These are phyloP conservation scores for Amaranthus palmeri DNA, from an alignment of 148 eudicot genomes.

Conservation along the genomic window DNA sequence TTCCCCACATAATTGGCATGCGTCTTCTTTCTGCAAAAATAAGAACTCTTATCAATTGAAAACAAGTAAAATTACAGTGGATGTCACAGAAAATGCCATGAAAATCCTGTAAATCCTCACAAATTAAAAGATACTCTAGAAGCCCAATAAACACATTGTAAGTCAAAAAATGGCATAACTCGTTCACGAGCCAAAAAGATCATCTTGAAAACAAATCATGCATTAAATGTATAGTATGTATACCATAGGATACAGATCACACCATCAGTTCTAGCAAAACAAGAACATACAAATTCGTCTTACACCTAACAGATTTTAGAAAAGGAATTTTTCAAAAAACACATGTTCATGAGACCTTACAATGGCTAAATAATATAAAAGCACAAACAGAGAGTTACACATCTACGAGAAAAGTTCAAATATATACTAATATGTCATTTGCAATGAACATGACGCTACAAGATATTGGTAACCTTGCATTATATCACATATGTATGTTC, in stretches of 20 bases:
- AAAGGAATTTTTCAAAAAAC: background rate
- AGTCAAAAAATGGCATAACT: background rate
- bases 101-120: background rate
- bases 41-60: slow-evolving; percentile 11
- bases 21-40: slow-evolving; percentile 55
- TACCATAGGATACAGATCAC: background rate
- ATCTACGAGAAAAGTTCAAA: too few species aligned
- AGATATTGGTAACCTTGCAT: background rate
- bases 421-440: too few species aligned
- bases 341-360: background rate
- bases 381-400: background rate
- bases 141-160: background rate
- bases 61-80: background rate
- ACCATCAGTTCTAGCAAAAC: slow-evolving; percentile 1
- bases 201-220: background rate
- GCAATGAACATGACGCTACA: too few species aligned
- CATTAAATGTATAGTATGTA: background rate
- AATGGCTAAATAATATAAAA: background rate
- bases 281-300: background rate
- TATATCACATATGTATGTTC: background rate
- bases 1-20: slow-evolving; percentile 68
- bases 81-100: background rate
- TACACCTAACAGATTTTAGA: background rate
- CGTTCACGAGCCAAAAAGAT: too few species aligned
- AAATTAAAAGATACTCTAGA: background rate